Conservation (phyloP, 352 stramenopile genomes). For the Globisporangium canariense region DNA sequence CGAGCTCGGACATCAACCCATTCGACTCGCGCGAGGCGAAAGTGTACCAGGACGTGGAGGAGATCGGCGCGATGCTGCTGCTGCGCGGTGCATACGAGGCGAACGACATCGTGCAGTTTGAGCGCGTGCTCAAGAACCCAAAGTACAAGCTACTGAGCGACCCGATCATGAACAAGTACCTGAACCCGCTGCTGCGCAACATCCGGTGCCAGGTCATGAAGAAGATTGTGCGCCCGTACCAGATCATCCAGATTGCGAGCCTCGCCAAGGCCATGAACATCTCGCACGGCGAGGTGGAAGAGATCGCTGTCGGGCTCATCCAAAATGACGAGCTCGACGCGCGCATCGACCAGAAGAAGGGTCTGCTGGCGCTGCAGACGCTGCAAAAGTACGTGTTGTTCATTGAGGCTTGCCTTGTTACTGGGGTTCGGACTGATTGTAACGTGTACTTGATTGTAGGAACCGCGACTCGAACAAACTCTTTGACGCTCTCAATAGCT, state of each 20-base stretch:
- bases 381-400: slow-evolving; percentile 39
- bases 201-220: slow-evolving; percentile 93
- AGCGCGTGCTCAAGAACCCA: slow-evolving; percentile 89
- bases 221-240: slow-evolving; percentile 89
- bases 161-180: slow-evolving; percentile 89
- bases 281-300: slow-evolving; percentile 79
- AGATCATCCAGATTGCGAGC: slow-evolving; percentile 83
- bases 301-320: slow-evolving; percentile 90
- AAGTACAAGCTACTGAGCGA: slow-evolving; percentile 91
- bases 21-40: slow-evolving; percentile 93
- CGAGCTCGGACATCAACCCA: slow-evolving; percentile 92
- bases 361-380: slow-evolving; percentile 51
- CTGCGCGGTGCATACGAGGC: slow-evolving; percentile 67
- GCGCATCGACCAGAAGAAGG: slow-evolving; percentile 87
- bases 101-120: slow-evolving; percentile 93
- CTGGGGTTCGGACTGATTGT: not conserved
- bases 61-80: slow-evolving; percentile 76
- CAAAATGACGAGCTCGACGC: slow-evolving; percentile 87
- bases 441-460: slow-evolving; percentile 18
- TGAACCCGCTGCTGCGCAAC: slow-evolving; percentile 91
- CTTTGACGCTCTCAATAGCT: slow-evolving; percentile 66
- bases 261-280: slow-evolving; percentile 92
- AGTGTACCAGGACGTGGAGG: slow-evolving; percentile 81
- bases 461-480: slow-evolving; percentile 58
- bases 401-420: not conserved